These are phyloP conservation scores for Cladophialophora chaetospira DNA, from an alignment of 2,329 filamentous ascomycete species.

Conservation along the genomic window DNA sequence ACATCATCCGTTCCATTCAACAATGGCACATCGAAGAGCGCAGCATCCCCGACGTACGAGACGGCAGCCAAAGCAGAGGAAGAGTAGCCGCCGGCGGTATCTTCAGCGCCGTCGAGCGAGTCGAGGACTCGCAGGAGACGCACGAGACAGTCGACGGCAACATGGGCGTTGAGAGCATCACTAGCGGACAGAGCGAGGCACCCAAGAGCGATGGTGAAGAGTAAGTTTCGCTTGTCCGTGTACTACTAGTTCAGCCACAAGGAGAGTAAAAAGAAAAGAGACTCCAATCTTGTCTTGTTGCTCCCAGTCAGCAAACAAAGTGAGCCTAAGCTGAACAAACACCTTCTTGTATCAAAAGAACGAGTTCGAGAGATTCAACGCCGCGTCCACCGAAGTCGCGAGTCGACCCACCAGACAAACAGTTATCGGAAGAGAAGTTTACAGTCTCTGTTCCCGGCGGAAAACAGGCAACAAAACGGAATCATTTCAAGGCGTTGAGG, in stretches of 20 bases:
- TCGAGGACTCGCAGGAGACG: conserved; percentile 24
- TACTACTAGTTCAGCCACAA: not conserved
- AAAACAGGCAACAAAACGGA: conserved; percentile 5
- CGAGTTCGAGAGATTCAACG: conserved; percentile 1
- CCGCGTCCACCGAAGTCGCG: conserved; percentile 20
- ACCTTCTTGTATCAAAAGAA: conserved; percentile 9
- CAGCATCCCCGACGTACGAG: conserved; percentile 53
- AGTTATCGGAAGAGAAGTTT: not conserved
- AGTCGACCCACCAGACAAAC: conserved; percentile 22
- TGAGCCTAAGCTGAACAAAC: conserved; percentile 24
- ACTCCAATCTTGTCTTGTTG: not conserved
- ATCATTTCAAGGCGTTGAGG: conserved; percentile 7
- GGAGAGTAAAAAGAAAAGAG: not conserved
- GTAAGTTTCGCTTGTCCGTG: conserved; percentile 23
- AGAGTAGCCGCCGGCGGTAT: conserved; percentile 19
- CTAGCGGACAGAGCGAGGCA: conserved; percentile 23
- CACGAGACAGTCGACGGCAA: conserved; percentile 21
- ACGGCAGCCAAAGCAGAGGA: conserved; percentile 26
- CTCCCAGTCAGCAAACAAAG: not conserved
- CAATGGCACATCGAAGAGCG: conserved; percentile 55
- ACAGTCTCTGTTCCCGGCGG: not conserved
- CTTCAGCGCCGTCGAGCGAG: conserved; percentile 30
- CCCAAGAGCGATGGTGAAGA: conserved; percentile 29
- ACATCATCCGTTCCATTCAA: conserved; percentile 57
- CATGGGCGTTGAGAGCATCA: conserved; percentile 24